phyloP scores from a whole-genome alignment of 805 yeast genomes.

The Lachancea sp. region DNA sequence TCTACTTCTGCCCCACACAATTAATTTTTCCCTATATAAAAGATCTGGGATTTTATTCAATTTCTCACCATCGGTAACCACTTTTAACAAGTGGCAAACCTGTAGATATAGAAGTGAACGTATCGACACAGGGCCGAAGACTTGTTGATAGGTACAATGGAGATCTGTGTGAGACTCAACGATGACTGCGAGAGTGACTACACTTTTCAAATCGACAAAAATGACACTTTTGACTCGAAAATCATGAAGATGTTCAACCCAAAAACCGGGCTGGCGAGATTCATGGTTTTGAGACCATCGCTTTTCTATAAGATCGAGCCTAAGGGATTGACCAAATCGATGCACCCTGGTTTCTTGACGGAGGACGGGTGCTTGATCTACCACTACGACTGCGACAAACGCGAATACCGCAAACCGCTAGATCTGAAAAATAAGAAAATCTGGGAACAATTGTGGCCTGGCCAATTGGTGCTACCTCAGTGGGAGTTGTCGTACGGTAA shows the following conservation, averaged over 20 bases:
- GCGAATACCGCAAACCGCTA: constrained; percentile 40
- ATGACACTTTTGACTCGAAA: constrained; percentile 54
- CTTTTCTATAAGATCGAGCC: constrained; percentile 66
- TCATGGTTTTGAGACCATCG: constrained; percentile 69
- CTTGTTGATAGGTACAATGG: constrained; percentile 18
- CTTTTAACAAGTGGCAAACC: too few species aligned
- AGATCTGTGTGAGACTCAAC: constrained; percentile 68
- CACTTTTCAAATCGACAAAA: constrained; percentile 67
- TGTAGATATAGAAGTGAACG: background rate
- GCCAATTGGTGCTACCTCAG: constrained; percentile 59
- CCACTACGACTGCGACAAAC: constrained; percentile 48
- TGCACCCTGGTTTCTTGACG: constrained; percentile 63
- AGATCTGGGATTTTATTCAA: background rate
- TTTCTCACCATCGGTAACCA: background rate
- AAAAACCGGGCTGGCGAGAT: constrained; percentile 40
- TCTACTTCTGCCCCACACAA: background rate
- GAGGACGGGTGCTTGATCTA: constrained; percentile 76
- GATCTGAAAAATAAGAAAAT: constrained; percentile 46
- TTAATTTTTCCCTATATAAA: background rate
- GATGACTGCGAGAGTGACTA: constrained; percentile 83
- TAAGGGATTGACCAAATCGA: constrained; percentile 56
- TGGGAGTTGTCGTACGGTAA: constrained; percentile 24
- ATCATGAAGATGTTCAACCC: constrained; percentile 47
- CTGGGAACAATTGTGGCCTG: constrained; percentile 71
- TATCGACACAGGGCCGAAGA: background rate